phyloP scores from a whole-genome alignment of 352 stramenopile species.

The Phytophthora macrochlamydospora region DNA sequence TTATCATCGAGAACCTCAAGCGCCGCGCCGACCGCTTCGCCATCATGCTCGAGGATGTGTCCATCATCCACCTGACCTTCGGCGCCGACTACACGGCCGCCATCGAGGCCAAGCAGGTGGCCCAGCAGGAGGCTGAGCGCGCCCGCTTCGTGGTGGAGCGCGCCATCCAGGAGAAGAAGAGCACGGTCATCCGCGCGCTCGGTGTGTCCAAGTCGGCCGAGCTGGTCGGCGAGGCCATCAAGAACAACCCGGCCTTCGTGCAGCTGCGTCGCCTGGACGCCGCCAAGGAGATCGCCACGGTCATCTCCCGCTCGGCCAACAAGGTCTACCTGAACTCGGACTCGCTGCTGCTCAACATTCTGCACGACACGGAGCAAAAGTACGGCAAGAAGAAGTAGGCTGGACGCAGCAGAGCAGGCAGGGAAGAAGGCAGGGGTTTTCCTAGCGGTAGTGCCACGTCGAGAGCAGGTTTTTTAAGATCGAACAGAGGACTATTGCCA shows the following conservation, averaged over 20 bases:
- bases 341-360: slow-evolving; percentile 97
- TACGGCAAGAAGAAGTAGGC: slow-evolving; percentile 55
- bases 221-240: slow-evolving; percentile 98
- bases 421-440: background rate
- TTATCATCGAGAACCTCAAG: slow-evolving; percentile 95
- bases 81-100: slow-evolving; percentile 98
- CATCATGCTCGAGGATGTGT: slow-evolving; percentile 97
- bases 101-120: slow-evolving; percentile 99
- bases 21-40: slow-evolving; percentile 90
- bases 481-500: too few relatives aligned
- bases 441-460: too few relatives aligned
- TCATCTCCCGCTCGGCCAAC: slow-evolving; percentile 95
- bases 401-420: background rate
- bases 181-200: slow-evolving; percentile 96
- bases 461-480: too few relatives aligned
- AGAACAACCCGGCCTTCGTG: slow-evolving; percentile 99
- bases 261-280: slow-evolving; percentile 98
- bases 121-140: slow-evolving; percentile 99
- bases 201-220: slow-evolving; percentile 99
- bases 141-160: slow-evolving; percentile 98
- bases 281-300: slow-evolving; percentile 98
- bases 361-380: slow-evolving; percentile 68
- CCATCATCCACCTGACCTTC: slow-evolving; percentile 99
- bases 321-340: slow-evolving; percentile 99
- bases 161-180: slow-evolving; percentile 99